phyloP scores from a whole-genome alignment of 352 stramenopile genomes.

The Phytophthora capsici region DNA sequence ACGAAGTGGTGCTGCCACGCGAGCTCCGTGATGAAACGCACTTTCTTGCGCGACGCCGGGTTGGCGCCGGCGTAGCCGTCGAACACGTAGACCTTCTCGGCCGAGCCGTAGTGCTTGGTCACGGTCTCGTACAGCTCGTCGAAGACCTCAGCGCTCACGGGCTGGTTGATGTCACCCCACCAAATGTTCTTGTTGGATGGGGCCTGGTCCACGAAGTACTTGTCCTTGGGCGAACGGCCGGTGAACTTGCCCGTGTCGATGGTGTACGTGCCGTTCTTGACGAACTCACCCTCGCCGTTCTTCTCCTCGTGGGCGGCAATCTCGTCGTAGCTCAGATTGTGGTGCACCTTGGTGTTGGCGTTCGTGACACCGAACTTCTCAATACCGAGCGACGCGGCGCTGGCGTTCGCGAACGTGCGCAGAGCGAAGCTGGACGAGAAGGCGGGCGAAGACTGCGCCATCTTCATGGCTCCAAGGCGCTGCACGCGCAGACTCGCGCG shows the following conservation, averaged over 20 bases:
- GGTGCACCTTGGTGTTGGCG: slow-evolving; percentile 91
- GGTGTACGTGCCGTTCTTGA: slow-evolving; percentile 94
- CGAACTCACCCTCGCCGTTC: slow-evolving; percentile 93
- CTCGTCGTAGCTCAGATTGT: slow-evolving; percentile 96
- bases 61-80: slow-evolving; percentile 96
- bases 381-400: slow-evolving; percentile 65
- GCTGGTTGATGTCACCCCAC: slow-evolving; percentile 97
- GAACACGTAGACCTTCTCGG: slow-evolving; percentile 96
- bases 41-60: slow-evolving; percentile 92
- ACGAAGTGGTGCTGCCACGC: slow-evolving; percentile 99
- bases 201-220: slow-evolving; percentile 96
- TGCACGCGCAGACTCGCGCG: slow-evolving; percentile 63
- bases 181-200: slow-evolving; percentile 95
- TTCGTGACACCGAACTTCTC: slow-evolving; percentile 92
- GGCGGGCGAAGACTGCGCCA: slow-evolving; percentile 34
- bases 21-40: slow-evolving; percentile 98
- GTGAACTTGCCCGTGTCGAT: slow-evolving; percentile 99
- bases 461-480: slow-evolving; percentile 51
- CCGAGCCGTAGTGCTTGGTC: slow-evolving; percentile 92
- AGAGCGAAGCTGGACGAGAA: slow-evolving; percentile 37
- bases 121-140: slow-evolving; percentile 96
- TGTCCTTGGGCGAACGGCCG: slow-evolving; percentile 98
- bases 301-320: slow-evolving; percentile 94
- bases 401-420: slow-evolving; percentile 54
- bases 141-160: slow-evolving; percentile 94